Evolutionary conservation across 352 stramenopile species (phyloP).

Genomic region (Globisporangium solare): DNA sequence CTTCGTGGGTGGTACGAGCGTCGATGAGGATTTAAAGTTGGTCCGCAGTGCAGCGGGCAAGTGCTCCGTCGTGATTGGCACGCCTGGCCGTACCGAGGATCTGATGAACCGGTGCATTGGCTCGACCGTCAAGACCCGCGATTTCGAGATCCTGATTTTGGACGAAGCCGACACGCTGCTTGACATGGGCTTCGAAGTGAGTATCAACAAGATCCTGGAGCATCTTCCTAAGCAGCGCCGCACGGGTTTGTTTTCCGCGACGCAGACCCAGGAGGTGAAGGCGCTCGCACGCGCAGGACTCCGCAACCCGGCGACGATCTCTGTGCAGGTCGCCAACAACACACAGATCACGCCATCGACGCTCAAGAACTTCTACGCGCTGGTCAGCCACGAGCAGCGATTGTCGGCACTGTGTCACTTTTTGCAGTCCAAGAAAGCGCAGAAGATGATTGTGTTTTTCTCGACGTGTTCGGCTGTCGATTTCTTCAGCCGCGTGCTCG

Average conservation of each 20-base stretch:
- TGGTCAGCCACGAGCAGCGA: conserved; percentile 93
- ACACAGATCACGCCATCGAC: conserved; percentile 75
- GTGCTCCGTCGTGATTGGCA: conserved; percentile 78
- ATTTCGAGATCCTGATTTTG: conserved; percentile 97
- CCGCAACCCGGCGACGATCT: conserved; percentile 97
- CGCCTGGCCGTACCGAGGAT: conserved; percentile 81
- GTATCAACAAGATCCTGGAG: conserved; percentile 93
- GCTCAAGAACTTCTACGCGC: conserved; percentile 94
- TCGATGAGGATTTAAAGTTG: conserved; percentile 78
- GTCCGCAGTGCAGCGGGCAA: conserved; percentile 55
- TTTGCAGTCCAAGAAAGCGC: conserved; percentile 75
- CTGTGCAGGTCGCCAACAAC: conserved; percentile 92
- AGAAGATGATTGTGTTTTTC: conserved; percentile 99
- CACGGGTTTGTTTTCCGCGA: conserved; percentile 91
- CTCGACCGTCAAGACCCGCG: conserved; percentile 78
- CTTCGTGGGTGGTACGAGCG: conserved; percentile 88
- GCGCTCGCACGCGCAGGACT: conserved; percentile 94
- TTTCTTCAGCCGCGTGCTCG: conserved; percentile 93
- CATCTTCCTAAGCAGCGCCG: conserved; percentile 96
- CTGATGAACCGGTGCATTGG: conserved; percentile 82
- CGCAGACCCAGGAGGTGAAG: conserved; percentile 94
- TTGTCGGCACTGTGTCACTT: conserved; percentile 92
- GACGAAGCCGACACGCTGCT: conserved; percentile 99
- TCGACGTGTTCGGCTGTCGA: conserved; percentile 98
- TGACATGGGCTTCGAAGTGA: conserved; percentile 96